phyloP scores from a whole-genome alignment of 2,329 filamentous ascomycete genomes.

The Lachnellula hyalina region DNA sequence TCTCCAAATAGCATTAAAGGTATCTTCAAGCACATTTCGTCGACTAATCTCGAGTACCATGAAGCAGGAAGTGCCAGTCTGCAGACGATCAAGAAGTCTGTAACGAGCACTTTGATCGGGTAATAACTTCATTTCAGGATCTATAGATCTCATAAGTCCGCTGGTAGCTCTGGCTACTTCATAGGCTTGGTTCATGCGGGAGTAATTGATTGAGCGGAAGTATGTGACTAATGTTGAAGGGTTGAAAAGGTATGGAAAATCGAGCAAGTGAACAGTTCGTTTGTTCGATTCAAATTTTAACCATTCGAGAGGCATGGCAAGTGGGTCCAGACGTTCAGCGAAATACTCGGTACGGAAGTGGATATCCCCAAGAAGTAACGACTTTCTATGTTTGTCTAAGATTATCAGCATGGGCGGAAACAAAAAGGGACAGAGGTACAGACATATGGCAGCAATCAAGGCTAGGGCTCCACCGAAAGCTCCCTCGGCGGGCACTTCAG shows the following conservation, averaged over 20 bases:
- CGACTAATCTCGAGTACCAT: constrained; percentile 65
- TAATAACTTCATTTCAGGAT: constrained; percentile 49
- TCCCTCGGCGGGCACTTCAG: constrained; percentile 63
- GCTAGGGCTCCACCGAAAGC: constrained; percentile 73
- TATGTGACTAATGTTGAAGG: constrained; percentile 69
- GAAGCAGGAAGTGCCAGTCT: constrained; percentile 63
- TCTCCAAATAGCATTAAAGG: constrained; percentile 85
- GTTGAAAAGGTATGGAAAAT: constrained; percentile 76
- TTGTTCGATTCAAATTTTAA: constrained; percentile 54
- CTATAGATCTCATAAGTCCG: constrained; percentile 48
- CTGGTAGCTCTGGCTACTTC: constrained; percentile 60
- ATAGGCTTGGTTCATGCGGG: constrained; percentile 75
- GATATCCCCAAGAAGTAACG: constrained; percentile 59
- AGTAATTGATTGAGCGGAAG: constrained; percentile 84
- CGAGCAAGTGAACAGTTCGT: constrained; percentile 67
- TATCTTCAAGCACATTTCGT: constrained; percentile 62
- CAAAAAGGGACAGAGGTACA: constrained; percentile 33
- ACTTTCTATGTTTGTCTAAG: constrained; percentile 55
- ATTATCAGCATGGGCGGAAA: constrained; percentile 8
- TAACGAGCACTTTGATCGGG: constrained; percentile 53
- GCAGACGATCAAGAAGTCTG: constrained; percentile 57
- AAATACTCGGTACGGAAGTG: constrained; percentile 74
- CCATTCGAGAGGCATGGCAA: constrained; percentile 72
- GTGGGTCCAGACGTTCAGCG: constrained; percentile 67
- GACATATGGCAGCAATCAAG: constrained; percentile 67